Evolutionary conservation across 2,329 filamentous ascomycete genomes (phyloP).

Genomic region (Xylogone sp.): DNA sequence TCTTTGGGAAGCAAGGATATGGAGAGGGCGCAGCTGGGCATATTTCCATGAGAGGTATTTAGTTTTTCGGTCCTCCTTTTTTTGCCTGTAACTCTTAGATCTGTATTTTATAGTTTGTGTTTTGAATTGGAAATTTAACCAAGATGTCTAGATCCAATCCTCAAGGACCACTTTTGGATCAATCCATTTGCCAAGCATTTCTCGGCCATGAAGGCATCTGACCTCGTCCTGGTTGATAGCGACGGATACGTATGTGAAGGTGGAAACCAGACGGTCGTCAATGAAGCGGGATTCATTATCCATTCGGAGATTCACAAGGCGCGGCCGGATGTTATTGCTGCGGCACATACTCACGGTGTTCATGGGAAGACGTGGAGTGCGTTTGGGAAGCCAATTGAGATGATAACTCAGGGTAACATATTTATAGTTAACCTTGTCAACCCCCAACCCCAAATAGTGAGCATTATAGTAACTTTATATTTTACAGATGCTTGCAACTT

Average conservation of each 20-base stretch:
- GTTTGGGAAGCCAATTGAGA: slow-evolving; percentile 6
- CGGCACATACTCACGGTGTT: slow-evolving; percentile 5
- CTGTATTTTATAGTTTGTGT: too few species aligned
- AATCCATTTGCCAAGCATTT: slow-evolving; percentile 7
- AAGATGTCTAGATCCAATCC: slow-evolving; percentile 16
- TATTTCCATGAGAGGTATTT: slow-evolving; percentile 26
- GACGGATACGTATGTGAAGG: slow-evolving; percentile 34
- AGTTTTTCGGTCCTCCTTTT: too few species aligned
- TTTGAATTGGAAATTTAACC: too few species aligned
- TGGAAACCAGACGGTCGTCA: slow-evolving; percentile 22
- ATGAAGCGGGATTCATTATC: slow-evolving; percentile 7
- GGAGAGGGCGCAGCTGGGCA: slow-evolving; percentile 37
- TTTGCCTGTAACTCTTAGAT: too few species aligned
- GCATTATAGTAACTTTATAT: neutral
- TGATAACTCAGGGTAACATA: slow-evolving; percentile 10
- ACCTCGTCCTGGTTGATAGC: slow-evolving; percentile 41
- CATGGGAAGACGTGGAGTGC: slow-evolving; percentile 6
- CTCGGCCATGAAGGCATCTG: slow-evolving; percentile 33
- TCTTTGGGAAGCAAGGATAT: slow-evolving; percentile 36
- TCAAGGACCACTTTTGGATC: slow-evolving; percentile 5
- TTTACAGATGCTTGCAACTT: slow-evolving; percentile 32
- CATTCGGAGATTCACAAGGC: slow-evolving; percentile 5
- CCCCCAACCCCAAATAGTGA: too few species aligned
- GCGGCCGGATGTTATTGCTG: slow-evolving; percentile 5
- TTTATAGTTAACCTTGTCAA: too few species aligned